Evolutionary conservation across 2,329 filamentous ascomycete genomes (phyloP).

Genomic region (Colletotrichum chlorophyti): DNA sequence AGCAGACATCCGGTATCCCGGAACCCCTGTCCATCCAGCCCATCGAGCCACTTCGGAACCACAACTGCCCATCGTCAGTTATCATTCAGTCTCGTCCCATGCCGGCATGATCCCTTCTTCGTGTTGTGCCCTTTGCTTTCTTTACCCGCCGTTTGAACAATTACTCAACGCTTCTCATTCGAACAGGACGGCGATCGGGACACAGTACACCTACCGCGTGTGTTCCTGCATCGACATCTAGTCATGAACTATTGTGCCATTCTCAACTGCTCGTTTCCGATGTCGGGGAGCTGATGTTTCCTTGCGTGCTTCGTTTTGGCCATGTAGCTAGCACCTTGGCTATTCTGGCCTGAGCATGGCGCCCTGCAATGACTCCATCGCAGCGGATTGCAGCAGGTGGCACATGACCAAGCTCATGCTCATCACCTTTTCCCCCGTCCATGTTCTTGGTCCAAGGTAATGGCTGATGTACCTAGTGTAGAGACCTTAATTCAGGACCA

Average conservation of each 20-base stretch:
- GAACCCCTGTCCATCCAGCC: background rate
- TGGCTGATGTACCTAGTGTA: conserved; percentile 1
- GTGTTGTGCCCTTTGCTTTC: background rate
- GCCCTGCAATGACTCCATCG: conserved; percentile 19
- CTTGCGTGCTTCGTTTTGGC: background rate
- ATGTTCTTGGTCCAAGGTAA: background rate
- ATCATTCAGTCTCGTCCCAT: conserved; percentile 17
- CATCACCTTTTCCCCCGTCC: conserved; percentile 1
- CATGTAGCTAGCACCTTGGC: conserved; percentile 7
- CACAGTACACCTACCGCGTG: no score
- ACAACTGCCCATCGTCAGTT: conserved; percentile 27
- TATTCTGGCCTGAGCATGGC: conserved; percentile 1
- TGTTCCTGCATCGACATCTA: background rate
- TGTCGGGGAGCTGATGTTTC: conserved; percentile 8
- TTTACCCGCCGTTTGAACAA: conserved; percentile 9
- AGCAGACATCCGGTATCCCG: conserved; percentile 15
- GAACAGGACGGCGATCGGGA: no score
- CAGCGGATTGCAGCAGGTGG: background rate
- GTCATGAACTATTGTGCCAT: background rate
- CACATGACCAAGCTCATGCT: conserved; percentile 23
- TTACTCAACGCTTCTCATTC: background rate
- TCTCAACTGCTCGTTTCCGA: conserved; percentile 9
- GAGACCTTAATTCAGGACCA: background rate
- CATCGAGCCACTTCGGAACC: conserved; percentile 25
- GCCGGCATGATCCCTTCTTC: conserved; percentile 6